Evolutionary conservation across 2,329 filamentous ascomycete genomes (phyloP).

Genomic region (Calonectria pteridis): DNA sequence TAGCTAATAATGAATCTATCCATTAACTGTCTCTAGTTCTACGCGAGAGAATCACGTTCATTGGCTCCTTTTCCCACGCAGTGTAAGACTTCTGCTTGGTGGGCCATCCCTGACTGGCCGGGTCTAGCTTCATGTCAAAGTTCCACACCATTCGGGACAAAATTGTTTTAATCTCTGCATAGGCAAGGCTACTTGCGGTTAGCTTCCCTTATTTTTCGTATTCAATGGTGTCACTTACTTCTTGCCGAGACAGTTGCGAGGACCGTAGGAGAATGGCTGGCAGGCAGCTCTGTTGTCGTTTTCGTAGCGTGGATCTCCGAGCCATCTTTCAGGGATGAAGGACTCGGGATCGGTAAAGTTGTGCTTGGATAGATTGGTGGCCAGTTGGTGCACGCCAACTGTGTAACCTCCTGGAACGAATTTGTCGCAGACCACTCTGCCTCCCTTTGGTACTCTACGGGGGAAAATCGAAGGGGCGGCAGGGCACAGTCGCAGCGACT

Average conservation of each 20-base stretch:
- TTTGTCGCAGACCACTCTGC: neutral
- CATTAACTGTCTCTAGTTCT: neutral
- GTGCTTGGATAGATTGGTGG: neutral
- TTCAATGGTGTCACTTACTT: neutral
- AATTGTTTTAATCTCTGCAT: neutral
- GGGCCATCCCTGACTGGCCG: neutral
- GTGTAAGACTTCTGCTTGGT: neutral
- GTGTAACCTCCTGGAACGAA: neutral
- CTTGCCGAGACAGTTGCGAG: neutral
- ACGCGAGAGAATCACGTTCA: neutral
- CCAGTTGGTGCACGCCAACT: neutral
- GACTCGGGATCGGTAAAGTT: neutral
- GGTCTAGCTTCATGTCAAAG: neutral
- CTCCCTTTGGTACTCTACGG: neutral
- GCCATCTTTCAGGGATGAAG: neutral
- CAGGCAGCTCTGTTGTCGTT: neutral
- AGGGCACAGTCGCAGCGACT: neutral
- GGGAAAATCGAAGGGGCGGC: neutral
- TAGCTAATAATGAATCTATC: neutral
- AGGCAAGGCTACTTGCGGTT: neutral
- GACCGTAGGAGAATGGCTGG: neutral
- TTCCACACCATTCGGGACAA: neutral
- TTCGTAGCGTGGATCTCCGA: neutral
- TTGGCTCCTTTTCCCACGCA: neutral
- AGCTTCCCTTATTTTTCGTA: neutral